Base-by-base conservation (phyloP, 345 rosid species). In the Gossypium rotundifolium region DNA sequence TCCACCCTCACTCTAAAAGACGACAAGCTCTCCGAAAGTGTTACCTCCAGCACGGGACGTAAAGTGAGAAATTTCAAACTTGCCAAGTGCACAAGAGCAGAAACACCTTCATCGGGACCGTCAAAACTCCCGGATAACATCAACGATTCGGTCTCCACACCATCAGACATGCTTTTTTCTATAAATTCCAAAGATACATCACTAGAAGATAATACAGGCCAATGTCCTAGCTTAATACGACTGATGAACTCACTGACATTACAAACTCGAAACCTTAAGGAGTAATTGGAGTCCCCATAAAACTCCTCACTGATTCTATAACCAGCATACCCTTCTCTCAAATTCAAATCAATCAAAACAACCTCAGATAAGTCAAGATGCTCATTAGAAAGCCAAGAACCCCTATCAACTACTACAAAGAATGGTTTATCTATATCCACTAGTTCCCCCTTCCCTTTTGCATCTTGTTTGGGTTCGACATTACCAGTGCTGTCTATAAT, bases 221-320 rank as follows among this genome's bases (percentile, higher is more conserved):
- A 91, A 78, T 91, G 96, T 70, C 94, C 98, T 55, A 94, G 83
- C 84, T 87, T 91, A 58, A 95, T 93, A 79, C 94, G 90, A 83
- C 77, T 84, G 72, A 85, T 78, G 75, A 76, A 84, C 65, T 77
- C 82, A 23, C 77, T 77, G 51, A 86, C 79, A 80, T 90, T 86
- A 77, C 83, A 73, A 27, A 91, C 75, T 25, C 87, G 82, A 79
- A 93, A 84, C 86, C 98, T 87, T 63, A 91, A 83, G 71, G 82
- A 89, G 80, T 81, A 87, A 75, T 82, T 81, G 1, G 80, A 55
- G 52, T 81, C 78, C 67, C 72, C 78, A 70, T 82, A 85, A 76
- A 83, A 78, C 22, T 75, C 87, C 70, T 81, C 81, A 54, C 76
- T 63, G 33, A 81, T 78, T 73, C 79, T 69, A 69, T 76, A 71